A percentile compares a stretch with the other conserved stretches of the same genome.
Conservation (phyloP, 495 filamentous ascomycete genomes). For the Daldinia loculata region DNA sequence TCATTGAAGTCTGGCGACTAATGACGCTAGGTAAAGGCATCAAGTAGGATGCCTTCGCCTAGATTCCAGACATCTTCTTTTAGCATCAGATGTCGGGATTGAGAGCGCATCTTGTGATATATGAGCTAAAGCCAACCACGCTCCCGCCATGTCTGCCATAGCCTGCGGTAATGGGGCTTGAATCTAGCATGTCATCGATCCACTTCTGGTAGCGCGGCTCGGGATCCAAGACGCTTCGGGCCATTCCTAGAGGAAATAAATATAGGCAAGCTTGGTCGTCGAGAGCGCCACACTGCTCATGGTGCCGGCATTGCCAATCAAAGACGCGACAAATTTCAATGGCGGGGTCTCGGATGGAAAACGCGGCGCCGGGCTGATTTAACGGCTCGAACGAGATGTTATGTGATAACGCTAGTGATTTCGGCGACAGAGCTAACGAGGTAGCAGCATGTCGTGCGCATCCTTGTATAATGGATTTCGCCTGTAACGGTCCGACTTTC, state of each 20-base stretch:
- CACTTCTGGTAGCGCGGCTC: slow-evolving; percentile 24
- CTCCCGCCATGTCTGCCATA: slow-evolving; percentile 32
- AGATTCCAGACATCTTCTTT: neutral
- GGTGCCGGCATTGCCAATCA: slow-evolving; percentile 36
- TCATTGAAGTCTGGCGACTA: neutral
- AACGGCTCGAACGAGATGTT: slow-evolving; percentile 34
- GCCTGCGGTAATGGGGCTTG: slow-evolving; percentile 25
- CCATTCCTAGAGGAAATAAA: slow-evolving; percentile 39
- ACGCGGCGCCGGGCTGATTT: slow-evolving; percentile 15
- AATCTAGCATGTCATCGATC: slow-evolving; percentile 36
- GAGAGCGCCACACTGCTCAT: slow-evolving; percentile 21
- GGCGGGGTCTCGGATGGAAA: slow-evolving; percentile 37
- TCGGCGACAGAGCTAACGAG: neutral
- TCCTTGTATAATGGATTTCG: slow-evolving; percentile 19
- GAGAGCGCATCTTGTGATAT: slow-evolving; percentile 29
- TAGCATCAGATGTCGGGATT: neutral
- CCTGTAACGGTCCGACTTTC: slow-evolving; percentile 31
- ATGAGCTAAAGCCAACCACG: slow-evolving; percentile 34
- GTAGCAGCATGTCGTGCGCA: slow-evolving; percentile 26
- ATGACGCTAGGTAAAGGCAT: neutral
- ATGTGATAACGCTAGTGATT: slow-evolving; percentile 4
- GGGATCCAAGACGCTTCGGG: slow-evolving; percentile 28
- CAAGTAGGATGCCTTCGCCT: neutral
- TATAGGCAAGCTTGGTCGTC: slow-evolving; percentile 36
- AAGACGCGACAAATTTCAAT: slow-evolving; percentile 38